A percentile compares a stretch with the other conserved stretches of the same genome.
phyloP scores from a whole-genome alignment of 352 stramenopile species.

The Saprolegnia diclina region DNA sequence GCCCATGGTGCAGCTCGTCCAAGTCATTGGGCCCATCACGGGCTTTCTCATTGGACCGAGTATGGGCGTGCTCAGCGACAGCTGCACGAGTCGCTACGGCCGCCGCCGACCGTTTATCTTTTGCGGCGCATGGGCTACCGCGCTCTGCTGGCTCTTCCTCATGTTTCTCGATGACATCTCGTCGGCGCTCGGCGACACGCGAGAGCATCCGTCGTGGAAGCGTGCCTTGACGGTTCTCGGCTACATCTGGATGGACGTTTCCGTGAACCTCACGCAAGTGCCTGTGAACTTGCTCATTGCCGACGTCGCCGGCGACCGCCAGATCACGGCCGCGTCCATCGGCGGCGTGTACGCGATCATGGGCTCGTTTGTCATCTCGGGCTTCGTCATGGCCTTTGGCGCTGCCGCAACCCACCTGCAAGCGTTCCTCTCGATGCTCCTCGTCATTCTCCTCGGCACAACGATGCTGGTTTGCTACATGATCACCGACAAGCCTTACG shows the following conservation, averaged over 20 bases:
- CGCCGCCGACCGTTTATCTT: conserved; percentile 40
- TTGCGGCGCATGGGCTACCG: conserved; percentile 26
- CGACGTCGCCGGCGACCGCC: conserved; percentile 49
- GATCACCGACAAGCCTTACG: conserved; percentile 34
- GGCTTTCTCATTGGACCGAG: conserved; percentile 46
- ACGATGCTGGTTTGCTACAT: conserved; percentile 34
- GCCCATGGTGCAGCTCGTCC: conserved; percentile 47
- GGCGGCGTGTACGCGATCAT: conserved; percentile 45
- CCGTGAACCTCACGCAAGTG: conserved; percentile 47
- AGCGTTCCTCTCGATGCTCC: conserved; percentile 52
- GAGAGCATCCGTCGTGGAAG: conserved; percentile 35
- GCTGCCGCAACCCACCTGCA: conserved; percentile 42
- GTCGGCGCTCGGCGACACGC: conserved; percentile 31
- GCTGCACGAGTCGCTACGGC: conserved; percentile 34
- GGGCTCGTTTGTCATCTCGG: conserved; percentile 41
- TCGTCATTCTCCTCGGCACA: conserved; percentile 35
- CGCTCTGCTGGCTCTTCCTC: conserved; percentile 4
- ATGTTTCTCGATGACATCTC: conserved; percentile 1
- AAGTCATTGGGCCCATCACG: conserved; percentile 44
- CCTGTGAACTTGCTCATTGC: conserved; percentile 45
- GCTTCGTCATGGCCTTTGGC: conserved; percentile 46
- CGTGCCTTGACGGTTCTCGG: conserved; percentile 45
- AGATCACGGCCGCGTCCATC: conserved; percentile 42
- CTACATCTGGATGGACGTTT: conserved; percentile 62
- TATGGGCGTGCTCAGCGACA: conserved; percentile 43